Conservation (phyloP, 495 filamentous ascomycete genomes). For the Glutinoglossum americanum region DNA sequence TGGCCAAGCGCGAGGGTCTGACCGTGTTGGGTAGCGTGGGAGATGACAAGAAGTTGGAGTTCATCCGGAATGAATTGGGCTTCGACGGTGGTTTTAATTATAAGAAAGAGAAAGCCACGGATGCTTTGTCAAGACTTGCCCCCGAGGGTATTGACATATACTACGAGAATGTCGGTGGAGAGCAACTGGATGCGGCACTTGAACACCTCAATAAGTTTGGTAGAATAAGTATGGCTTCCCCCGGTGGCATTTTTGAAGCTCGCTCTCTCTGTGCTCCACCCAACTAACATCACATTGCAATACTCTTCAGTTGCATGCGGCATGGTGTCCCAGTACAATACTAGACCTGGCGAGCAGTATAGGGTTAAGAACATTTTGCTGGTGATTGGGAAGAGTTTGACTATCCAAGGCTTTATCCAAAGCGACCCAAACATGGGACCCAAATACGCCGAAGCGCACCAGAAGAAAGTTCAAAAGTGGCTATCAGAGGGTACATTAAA, state of each 20-base stretch:
- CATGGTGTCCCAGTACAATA: slow-evolving; percentile 66
- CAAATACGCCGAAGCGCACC: slow-evolving; percentile 52
- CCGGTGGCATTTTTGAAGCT: neutral
- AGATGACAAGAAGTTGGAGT: slow-evolving; percentile 29
- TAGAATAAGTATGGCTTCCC: slow-evolving; percentile 33
- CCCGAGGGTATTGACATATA: slow-evolving; percentile 85
- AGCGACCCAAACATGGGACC: slow-evolving; percentile 41
- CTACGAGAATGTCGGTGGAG: slow-evolving; percentile 87
- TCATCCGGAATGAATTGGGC: slow-evolving; percentile 24
- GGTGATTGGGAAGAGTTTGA: slow-evolving; percentile 34
- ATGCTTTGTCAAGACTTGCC: slow-evolving; percentile 52
- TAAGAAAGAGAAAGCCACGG: slow-evolving; percentile 44
- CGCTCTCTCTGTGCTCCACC: neutral
- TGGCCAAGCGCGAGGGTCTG: slow-evolving; percentile 74
- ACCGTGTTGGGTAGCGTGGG: slow-evolving; percentile 55
- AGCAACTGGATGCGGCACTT: slow-evolving; percentile 62
- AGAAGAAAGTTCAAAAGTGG: slow-evolving; percentile 68
- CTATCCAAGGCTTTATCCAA: slow-evolving; percentile 63
- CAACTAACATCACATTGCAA: neutral
- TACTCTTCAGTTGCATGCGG: slow-evolving; percentile 30
- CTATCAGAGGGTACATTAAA: slow-evolving; percentile 64
- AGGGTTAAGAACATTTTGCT: slow-evolving; percentile 42
- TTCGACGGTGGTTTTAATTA: slow-evolving; percentile 36
- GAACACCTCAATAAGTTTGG: slow-evolving; percentile 46
- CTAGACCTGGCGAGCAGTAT: slow-evolving; percentile 31